Percentiles rank a stretch among this genome's conserved stretches.
Conservation (phyloP, 371 early-diverging fungal species). For the Coemansia sp. region DNA sequence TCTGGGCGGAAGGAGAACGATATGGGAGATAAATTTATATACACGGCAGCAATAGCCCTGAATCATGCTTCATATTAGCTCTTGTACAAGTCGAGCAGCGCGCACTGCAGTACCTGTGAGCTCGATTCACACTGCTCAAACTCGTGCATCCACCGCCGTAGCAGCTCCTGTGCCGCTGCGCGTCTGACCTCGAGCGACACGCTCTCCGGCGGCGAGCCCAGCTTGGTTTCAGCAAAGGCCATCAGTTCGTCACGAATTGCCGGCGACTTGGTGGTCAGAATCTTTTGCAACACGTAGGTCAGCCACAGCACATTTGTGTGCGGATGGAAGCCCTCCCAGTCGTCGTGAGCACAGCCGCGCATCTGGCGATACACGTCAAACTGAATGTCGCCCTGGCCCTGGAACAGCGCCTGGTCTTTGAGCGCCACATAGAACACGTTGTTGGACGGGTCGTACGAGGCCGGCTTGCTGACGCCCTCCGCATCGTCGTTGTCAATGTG, state of each 20-base stretch:
- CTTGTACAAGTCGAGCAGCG: constrained; percentile 45
- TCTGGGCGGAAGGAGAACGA: neutral
- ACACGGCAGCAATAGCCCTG: neutral
- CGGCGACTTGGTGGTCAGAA: constrained; percentile 39
- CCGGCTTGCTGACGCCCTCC: constrained; percentile 21
- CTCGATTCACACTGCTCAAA: constrained; percentile 46
- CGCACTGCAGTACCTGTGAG: constrained; percentile 42
- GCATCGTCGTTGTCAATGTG: constrained; percentile 45
- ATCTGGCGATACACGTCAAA: constrained; percentile 79
- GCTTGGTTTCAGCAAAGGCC: constrained; percentile 38
- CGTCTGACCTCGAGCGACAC: constrained; percentile 22
- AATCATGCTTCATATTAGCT: constrained; percentile 5
- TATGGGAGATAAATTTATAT: neutral
- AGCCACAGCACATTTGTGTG: constrained; percentile 49
- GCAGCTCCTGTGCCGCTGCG: constrained; percentile 44
- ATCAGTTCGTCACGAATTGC: constrained; percentile 39
- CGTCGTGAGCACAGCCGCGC: constrained; percentile 51
- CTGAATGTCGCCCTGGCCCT: constrained; percentile 72
- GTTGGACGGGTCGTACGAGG: constrained; percentile 31
- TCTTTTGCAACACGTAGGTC: constrained; percentile 47
- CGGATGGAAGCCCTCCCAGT: constrained; percentile 42
- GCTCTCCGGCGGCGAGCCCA: constrained; percentile 25
- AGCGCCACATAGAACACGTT: constrained; percentile 51
- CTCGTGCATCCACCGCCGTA: constrained; percentile 45
- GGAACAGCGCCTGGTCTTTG: constrained; percentile 63